These are phyloP conservation scores for Agrocybe praecox DNA, from an alignment of 768 basidiomycete species.

Conservation along the genomic window DNA sequence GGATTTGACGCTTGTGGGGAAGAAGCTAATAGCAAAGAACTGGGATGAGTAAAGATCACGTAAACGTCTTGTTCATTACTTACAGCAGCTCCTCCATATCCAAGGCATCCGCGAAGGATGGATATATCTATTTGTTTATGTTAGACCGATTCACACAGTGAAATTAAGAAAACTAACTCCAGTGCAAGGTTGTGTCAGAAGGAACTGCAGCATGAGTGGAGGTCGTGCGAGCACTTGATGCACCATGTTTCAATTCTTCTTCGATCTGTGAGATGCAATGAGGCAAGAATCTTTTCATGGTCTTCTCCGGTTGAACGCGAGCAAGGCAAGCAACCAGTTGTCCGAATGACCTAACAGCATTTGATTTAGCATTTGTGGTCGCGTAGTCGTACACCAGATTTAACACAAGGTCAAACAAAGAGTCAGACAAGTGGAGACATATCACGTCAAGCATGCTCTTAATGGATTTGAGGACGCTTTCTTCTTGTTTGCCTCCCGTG, in stretches of 20 bases:
- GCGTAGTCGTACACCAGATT: constrained; percentile 86
- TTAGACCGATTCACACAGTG: not conserved
- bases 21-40: constrained; percentile 51
- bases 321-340: constrained; percentile 87
- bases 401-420: constrained; percentile 82
- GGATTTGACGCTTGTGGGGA: constrained; percentile 64
- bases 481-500: constrained; percentile 85
- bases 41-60: not conserved
- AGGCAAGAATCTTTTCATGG: constrained; percentile 78
- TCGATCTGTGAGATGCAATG: constrained; percentile 77
- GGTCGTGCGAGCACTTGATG: constrained; percentile 83
- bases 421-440: constrained; percentile 77
- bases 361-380: constrained; percentile 87
- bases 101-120: constrained; percentile 81
- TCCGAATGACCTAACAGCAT: constrained; percentile 89
- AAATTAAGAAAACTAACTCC: constrained; percentile 59
- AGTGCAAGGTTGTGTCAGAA: constrained; percentile 89
- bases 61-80: constrained; percentile 21
- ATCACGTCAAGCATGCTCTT: constrained; percentile 82
- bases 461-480: constrained; percentile 74
- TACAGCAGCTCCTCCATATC: constrained; percentile 68
- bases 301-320: constrained; percentile 73
- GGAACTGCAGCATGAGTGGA: constrained; percentile 73
- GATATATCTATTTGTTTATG: constrained; percentile 75
- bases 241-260: constrained; percentile 87